Percentiles rank a stretch among this genome's conserved stretches.
Conservation (phyloP, 768 basidiomycete species). For the Paxillus involutus region DNA sequence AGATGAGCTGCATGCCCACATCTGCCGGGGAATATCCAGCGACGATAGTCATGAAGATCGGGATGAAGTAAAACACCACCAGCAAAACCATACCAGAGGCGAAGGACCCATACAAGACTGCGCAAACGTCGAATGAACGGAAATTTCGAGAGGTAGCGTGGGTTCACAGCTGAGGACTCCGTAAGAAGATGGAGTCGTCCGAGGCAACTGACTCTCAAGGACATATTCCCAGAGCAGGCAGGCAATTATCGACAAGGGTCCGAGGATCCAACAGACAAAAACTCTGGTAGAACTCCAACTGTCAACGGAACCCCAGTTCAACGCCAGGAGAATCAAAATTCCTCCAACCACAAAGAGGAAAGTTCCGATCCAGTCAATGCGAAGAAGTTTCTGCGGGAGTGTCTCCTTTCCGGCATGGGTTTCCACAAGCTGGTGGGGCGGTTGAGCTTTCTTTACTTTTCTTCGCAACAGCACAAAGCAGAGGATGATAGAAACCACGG, state of each 20-base stretch:
- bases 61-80: constrained; percentile 44
- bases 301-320: too few relatives aligned
- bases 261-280: constrained; percentile 44
- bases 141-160: constrained; percentile 41
- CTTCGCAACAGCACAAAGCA: too few relatives aligned
- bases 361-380: too few relatives aligned
- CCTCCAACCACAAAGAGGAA: too few relatives aligned
- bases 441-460: too few relatives aligned
- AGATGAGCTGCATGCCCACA: constrained; percentile 37
- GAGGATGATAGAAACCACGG: too few relatives aligned
- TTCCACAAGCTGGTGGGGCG: too few relatives aligned
- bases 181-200: neutral
- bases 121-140: constrained; percentile 32
- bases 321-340: too few relatives aligned
- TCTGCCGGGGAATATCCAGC: constrained; percentile 29
- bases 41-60: constrained; percentile 45
- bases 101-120: constrained; percentile 32
- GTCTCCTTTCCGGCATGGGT: too few relatives aligned
- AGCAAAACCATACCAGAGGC: constrained; percentile 42
- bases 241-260: constrained; percentile 37
- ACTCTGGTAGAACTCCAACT: constrained; percentile 35
- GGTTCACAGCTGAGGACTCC: constrained; percentile 30
- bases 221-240: constrained; percentile 39
- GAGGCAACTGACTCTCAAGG: constrained; percentile 24
- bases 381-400: too few relatives aligned